Base-by-base conservation (phyloP, 176 grass and related monocot species). In the Lolium multiflorum region DNA sequence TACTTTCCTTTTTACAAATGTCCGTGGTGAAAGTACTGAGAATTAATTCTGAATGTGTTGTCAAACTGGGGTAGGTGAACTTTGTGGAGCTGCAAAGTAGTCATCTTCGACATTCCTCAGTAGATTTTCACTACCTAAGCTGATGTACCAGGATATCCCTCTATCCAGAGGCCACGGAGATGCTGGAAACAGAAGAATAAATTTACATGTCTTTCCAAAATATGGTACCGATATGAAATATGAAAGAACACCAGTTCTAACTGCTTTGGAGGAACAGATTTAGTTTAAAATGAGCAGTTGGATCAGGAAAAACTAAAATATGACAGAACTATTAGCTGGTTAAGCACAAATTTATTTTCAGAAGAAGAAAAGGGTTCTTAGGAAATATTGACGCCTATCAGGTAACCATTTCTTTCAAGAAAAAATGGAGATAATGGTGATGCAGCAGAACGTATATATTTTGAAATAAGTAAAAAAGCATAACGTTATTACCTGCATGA, bases 61-160 rank as follows among this genome's bases (percentile, higher is more conserved):
- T 50, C 48, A 50, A 13, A 3, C 48, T 3, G 48, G 10, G 48
- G 48, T 3, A 50, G 48, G 48, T 2, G 48, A 50, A 78, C 76
- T 87, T 86, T 94, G 93, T 13, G 95, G 80, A 46, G 92, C 88
- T 48, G 91, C 60, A 17, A 94, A 95, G 86, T 96, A 92, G 71
- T 98, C 96, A 44, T 98, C 93, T 50, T 96, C 90, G 21, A 98
- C 80, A 82, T 92, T 94, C 91, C 93, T 98, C 79, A 95, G 17
- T 14, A 91, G 88, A 88, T 98, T 91, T 16, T 93, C 96, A 12
- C 84, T 89, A 49, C 82, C 87, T 80, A 90, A 86, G 81, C 88
- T 94, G 77, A 96, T 98, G 49, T 87, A 98, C 96, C 96, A 98
- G 7, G 93, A 94, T 84, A 98, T 96, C 9, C 87, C 96, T 94